Evolutionary conservation across 495 filamentous ascomycete genomes (phyloP).

Genomic region (Xylaria nigripes): DNA sequence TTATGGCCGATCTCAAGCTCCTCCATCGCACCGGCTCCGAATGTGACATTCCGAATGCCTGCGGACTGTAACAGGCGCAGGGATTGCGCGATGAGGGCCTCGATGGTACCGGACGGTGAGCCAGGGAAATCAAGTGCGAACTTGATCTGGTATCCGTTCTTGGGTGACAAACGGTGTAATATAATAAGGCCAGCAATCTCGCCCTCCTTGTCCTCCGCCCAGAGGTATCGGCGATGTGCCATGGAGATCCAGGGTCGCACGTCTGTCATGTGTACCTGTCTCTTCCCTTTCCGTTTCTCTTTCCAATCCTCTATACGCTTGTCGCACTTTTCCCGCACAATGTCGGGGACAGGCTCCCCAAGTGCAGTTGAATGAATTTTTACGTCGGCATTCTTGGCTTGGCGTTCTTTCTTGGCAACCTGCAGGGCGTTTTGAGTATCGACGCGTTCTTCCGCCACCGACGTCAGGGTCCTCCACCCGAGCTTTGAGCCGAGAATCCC

Average conservation of each 20-base stretch:
- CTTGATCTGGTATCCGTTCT: slow-evolving; percentile 80
- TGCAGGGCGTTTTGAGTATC: slow-evolving; percentile 63
- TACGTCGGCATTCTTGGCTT: slow-evolving; percentile 69
- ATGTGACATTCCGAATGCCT: slow-evolving; percentile 62
- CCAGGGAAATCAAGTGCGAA: slow-evolving; percentile 79
- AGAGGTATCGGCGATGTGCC: slow-evolving; percentile 73
- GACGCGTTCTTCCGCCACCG: slow-evolving; percentile 75
- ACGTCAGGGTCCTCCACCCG: slow-evolving; percentile 76
- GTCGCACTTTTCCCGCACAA: slow-evolving; percentile 57
- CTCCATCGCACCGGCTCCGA: slow-evolving; percentile 65
- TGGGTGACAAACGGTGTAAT: slow-evolving; percentile 62
- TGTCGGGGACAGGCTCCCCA: slow-evolving; percentile 52
- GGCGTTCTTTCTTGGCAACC: slow-evolving; percentile 51
- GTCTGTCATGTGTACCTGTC: slow-evolving; percentile 75
- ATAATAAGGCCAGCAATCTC: slow-evolving; percentile 64
- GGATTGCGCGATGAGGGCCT: slow-evolving; percentile 67
- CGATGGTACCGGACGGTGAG: slow-evolving; percentile 70
- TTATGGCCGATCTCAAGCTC: slow-evolving; percentile 66
- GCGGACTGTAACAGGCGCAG: slow-evolving; percentile 56
- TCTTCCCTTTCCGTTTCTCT: slow-evolving; percentile 61
- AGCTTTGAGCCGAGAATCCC: slow-evolving; percentile 65
- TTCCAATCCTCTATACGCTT: slow-evolving; percentile 72
- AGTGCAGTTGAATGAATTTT: slow-evolving; percentile 59
- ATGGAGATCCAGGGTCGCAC: slow-evolving; percentile 74
- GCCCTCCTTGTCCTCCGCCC: slow-evolving; percentile 58